phyloP scores from a whole-genome alignment of 768 basidiomycete genomes.

The Lactarius quietus region DNA sequence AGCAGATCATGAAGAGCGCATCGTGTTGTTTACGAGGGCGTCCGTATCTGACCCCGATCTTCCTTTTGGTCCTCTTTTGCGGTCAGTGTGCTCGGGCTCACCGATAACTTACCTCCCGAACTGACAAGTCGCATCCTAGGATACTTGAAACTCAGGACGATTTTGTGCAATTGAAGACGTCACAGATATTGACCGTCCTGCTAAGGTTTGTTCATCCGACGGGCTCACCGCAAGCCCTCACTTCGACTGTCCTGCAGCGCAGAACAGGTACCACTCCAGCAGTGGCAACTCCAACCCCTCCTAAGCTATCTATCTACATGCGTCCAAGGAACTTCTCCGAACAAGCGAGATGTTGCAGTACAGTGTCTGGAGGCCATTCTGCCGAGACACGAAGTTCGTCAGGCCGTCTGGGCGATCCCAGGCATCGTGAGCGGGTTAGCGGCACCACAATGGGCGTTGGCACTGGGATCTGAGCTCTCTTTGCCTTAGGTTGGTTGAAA shows the following conservation, averaged over 20 bases:
- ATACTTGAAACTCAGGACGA: slow-evolving; percentile 86
- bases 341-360: slow-evolving; percentile 85
- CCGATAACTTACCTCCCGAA: neutral
- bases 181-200: slow-evolving; percentile 84
- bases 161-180: slow-evolving; percentile 88
- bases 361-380: slow-evolving; percentile 87
- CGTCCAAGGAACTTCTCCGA: slow-evolving; percentile 42
- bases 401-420: slow-evolving; percentile 74
- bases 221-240: neutral
- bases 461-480: neutral
- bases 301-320: slow-evolving; percentile 32
- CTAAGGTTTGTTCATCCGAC: slow-evolving; percentile 58
- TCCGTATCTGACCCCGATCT: slow-evolving; percentile 68
- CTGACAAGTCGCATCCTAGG: slow-evolving; percentile 39
- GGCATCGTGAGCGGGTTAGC: slow-evolving; percentile 63
- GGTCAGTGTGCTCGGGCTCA: slow-evolving; percentile 41
- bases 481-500: slow-evolving; percentile 66
- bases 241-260: slow-evolving; percentile 25
- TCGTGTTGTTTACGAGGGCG: slow-evolving; percentile 66
- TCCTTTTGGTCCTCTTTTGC: slow-evolving; percentile 74
- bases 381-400: slow-evolving; percentile 74
- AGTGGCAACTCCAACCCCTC: slow-evolving; percentile 36
- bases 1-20: slow-evolving; percentile 83
- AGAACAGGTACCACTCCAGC: slow-evolving; percentile 30
- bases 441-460: slow-evolving; percentile 22